These are phyloP conservation scores for Eucalyptus pauciflora DNA, from an alignment of 345 rosid species.

Conservation along the genomic window DNA sequence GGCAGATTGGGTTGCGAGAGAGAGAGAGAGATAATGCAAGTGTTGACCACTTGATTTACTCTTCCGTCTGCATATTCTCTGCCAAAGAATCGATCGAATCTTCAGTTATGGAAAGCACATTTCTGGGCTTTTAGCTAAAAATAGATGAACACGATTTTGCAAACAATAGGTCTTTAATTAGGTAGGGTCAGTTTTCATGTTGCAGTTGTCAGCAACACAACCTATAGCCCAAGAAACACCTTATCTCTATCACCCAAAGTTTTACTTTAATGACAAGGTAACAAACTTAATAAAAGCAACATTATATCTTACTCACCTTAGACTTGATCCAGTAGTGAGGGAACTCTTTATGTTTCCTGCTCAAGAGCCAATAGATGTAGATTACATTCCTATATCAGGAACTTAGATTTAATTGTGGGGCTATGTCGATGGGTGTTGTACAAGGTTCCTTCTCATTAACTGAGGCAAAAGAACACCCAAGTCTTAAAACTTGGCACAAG, in stretches of 20 bases:
- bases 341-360: not conserved
- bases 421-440: not conserved
- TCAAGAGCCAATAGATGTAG: not conserved
- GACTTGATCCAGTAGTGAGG: not conserved
- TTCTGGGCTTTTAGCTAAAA: not conserved
- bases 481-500: too few species aligned
- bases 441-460: not conserved
- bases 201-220: not conserved
- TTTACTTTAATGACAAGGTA: not conserved
- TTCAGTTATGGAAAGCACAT: not conserved
- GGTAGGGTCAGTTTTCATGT: not conserved
- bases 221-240: not conserved
- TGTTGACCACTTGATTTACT: not conserved
- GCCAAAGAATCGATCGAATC: not conserved
- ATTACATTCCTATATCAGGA: not conserved
- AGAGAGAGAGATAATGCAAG: not conserved
- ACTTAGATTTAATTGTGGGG: not conserved
- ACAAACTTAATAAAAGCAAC: not conserved
- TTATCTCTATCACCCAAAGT: not conserved
- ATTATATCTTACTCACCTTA: not conserved
- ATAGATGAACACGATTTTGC: not conserved
- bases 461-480: too few species aligned
- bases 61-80: not conserved
- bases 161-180: not conserved
- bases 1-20: not conserved